Evolutionary conservation across 129 eudicot species (phyloP).

Genomic region (Centrapalus pauciflorus): DNA sequence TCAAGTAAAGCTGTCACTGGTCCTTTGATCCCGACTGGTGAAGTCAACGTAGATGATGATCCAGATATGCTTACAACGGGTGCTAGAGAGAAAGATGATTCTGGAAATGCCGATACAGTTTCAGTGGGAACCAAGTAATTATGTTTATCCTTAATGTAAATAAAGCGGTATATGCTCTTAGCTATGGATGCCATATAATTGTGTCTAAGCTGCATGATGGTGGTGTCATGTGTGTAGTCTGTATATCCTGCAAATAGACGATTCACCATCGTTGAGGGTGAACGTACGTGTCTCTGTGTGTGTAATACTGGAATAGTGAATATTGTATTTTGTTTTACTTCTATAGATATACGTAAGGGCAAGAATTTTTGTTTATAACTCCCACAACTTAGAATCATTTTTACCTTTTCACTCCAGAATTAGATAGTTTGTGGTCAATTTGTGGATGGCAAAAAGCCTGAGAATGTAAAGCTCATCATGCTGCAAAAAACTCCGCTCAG

Average conservation of each 20-base stretch:
- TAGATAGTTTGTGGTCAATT: neutral
- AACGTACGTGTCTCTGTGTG: too few species aligned
- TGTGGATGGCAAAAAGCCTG: too few species aligned
- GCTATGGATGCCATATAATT: conserved; percentile 1
- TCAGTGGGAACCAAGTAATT: neutral
- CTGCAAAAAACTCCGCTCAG: neutral
- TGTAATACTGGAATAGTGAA: neutral
- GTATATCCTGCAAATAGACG: neutral
- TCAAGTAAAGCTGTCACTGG: conserved; percentile 6
- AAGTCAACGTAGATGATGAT: neutral
- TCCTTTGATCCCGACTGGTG: conserved; percentile 16
- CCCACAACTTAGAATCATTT: neutral
- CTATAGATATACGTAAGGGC: conserved; percentile 15
- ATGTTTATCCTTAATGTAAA: conserved; percentile 3
- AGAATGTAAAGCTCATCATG: neutral
- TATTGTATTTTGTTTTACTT: neutral
- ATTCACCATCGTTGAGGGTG: conserved; percentile 10
- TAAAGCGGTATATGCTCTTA: conserved; percentile 4
- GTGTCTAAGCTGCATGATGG: conserved; percentile 7
- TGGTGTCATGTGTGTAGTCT: neutral
- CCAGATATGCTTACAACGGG: neutral
- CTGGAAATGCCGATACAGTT: neutral
- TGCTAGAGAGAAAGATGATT: neutral
- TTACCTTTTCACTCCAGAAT: neutral
- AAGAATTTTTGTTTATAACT: neutral